These are phyloP conservation scores for Penicilliopsis zonata DNA, from an alignment of 495 filamentous ascomycete genomes.

Conservation along the genomic window DNA sequence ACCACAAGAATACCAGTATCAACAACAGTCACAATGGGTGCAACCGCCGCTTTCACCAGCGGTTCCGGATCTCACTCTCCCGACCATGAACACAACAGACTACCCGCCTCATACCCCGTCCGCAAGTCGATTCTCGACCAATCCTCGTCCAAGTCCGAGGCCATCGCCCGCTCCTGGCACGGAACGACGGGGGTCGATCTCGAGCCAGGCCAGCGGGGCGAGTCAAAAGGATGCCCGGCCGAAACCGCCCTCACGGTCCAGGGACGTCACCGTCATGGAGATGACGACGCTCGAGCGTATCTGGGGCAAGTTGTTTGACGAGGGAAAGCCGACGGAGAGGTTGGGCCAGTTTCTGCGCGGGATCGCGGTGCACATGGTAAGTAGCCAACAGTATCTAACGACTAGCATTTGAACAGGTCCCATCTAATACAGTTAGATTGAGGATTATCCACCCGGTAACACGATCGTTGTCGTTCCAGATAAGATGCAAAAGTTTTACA, in stretches of 20 bases:
- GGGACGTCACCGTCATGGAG: conserved; percentile 36
- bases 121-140: conserved; percentile 12
- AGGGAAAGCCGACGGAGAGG: conserved; percentile 52
- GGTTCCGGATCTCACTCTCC: too few relatives aligned
- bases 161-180: conserved; percentile 9
- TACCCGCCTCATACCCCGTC: conserved; percentile 34
- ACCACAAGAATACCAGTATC: neutral
- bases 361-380: conserved; percentile 67
- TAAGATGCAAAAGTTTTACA: conserved; percentile 74
- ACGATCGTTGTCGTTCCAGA: conserved; percentile 69
- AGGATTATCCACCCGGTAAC: conserved; percentile 59
- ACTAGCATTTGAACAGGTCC: conserved; percentile 6
- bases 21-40: conserved; percentile 1
- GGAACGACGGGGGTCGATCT: conserved; percentile 15
- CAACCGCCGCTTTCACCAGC: too few relatives aligned
- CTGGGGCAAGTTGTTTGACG: conserved; percentile 70
- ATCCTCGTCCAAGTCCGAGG: conserved; percentile 14
- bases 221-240: conserved; percentile 26
- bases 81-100: conserved; percentile 15
- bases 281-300: conserved; percentile 53
- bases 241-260: conserved; percentile 23
- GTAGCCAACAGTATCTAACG: too few relatives aligned
- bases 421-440: conserved; percentile 43
- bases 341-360: conserved; percentile 64
- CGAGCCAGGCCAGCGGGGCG: conserved; percentile 25